Percentiles rank a stretch among this genome's conserved stretches.
phyloP scores from a whole-genome alignment of 2,329 filamentous ascomycete genomes.

The Ascochyta fabae region DNA sequence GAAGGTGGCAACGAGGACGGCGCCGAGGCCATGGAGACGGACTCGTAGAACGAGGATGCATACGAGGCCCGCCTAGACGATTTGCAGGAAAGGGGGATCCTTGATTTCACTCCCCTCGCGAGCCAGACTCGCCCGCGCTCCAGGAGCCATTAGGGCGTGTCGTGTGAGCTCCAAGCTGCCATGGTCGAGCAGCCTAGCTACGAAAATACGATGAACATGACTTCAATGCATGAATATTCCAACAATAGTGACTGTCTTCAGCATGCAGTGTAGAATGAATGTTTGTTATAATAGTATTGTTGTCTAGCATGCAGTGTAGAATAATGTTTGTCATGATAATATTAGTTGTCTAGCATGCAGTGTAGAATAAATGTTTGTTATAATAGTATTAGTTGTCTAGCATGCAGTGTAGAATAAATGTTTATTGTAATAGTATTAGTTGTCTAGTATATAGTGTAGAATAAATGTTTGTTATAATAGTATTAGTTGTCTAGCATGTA shows the following conservation, averaged over 20 bases:
- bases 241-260: not conserved
- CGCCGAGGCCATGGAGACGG: conserved; percentile 63
- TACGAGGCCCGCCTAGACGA: conserved; percentile 1
- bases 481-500: too few species aligned
- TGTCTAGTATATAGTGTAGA: too few species aligned
- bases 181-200: conserved; percentile 19
- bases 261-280: too few species aligned
- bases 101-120: not conserved
- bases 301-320: too few species aligned
- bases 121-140: not conserved
- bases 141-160: not conserved
- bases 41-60: conserved; percentile 41
- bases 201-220: conserved; percentile 34
- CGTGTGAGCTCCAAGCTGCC: conserved; percentile 1
- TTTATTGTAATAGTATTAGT: too few species aligned
- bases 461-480: too few species aligned
- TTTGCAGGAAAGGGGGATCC: not conserved
- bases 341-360: too few species aligned
- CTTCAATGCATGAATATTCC: not conserved
- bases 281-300: too few species aligned
- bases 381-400: too few species aligned
- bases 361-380: too few species aligned
- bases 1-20: conserved; percentile 46
- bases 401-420: too few species aligned
- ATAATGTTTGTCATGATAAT: too few species aligned